Base-by-base conservation (phyloP, 73 alveolate species). In the Blepharisma japonicum region DNA sequence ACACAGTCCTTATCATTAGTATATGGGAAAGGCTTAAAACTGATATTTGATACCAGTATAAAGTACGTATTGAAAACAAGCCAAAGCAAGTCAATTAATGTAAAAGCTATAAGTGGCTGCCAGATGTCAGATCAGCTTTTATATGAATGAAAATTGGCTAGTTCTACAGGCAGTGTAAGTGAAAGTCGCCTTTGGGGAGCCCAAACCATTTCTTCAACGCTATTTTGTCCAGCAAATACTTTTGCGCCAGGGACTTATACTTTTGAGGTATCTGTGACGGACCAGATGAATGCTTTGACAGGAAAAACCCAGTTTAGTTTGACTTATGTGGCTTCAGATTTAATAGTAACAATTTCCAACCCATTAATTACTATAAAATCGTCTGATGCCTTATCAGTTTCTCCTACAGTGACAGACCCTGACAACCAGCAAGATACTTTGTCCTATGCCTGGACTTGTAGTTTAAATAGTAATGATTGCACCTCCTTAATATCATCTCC, bases 21-120 rank as follows among this genome's bases (percentile, higher is more conserved):
- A 14, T n/a, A 14, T 8, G 39, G 50, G 39, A 61, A 14, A 18
- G 74, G 74, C 5, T 4, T 61, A 2, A n/a, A 61, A 2, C 23
- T 61, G 23, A 25, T 61, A 8, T 20, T 61, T 18, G 74, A 61
- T 61, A 39, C 47, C 14, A 39, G 23, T 25, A 61, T 39, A 25
- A 61, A 61, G 23, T 61, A 39, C 4, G 47, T 25, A 3, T 2
- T 61, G 74, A 14, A 14, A 5, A 18, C 74, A 14, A 9, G 18
- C 14, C 47, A 61, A 8, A 14, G 47, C 18, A 61, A 61, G 5
- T 14, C 74, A 20, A 61, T 61, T 25, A 14, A 14, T 39, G 23
- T 61, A n/a, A n/a, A 61, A 61, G 74, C 74, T 14, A 61, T 39
- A 25, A 61, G 74, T 61, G 14, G 47, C 14, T 61, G 74, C 47